phyloP scores from a whole-genome alignment of 1,139 yeast species.

The Yamadazyma sp. region DNA sequence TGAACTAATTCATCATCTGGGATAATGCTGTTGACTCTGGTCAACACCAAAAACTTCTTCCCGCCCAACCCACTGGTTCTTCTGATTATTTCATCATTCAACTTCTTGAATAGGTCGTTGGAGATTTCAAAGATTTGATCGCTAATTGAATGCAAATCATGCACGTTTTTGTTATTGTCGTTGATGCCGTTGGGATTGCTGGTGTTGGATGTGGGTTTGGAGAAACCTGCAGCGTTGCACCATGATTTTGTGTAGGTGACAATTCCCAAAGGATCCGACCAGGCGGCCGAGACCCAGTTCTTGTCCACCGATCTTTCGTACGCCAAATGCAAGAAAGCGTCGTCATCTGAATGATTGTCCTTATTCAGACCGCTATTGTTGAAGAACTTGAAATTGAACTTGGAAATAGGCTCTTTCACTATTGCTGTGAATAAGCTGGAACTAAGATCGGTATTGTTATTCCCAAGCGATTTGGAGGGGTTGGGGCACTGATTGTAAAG shows the following conservation, averaged over 20 bases:
- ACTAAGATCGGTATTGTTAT: constrained; percentile 12
- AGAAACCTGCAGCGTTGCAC: constrained; percentile 37
- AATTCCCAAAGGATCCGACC: constrained; percentile 84
- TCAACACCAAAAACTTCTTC: constrained; percentile 62
- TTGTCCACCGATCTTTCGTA: constrained; percentile 81
- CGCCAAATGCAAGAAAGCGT: constrained; percentile 78
- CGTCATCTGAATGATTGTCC: constrained; percentile 49
- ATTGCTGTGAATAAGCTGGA: constrained; percentile 38
- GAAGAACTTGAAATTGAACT: constrained; percentile 53
- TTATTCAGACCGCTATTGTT: constrained; percentile 19
- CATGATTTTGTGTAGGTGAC: constrained; percentile 66
- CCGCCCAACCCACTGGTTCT: constrained; percentile 43
- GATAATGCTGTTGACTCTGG: constrained; percentile 67
- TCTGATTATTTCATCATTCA: constrained; percentile 35
- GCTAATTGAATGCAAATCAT: constrained; percentile 34
- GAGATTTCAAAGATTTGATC: constrained; percentile 45
- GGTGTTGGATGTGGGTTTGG: constrained; percentile 6
- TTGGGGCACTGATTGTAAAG: constrained; percentile 62
- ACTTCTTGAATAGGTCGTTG: constrained; percentile 33
- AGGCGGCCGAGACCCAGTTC: constrained; percentile 83
- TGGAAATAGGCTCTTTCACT: constrained; percentile 46
- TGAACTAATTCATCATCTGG: constrained; percentile 79
- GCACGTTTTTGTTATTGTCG: constrained; percentile 16
- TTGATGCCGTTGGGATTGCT: constrained; percentile 6
- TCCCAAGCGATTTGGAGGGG: constrained; percentile 7